A percentile compares a stretch with the other conserved stretches of the same genome.
Evolutionary conservation across 495 filamentous ascomycete genomes (phyloP).

Genomic region (Penicillium salamii): DNA sequence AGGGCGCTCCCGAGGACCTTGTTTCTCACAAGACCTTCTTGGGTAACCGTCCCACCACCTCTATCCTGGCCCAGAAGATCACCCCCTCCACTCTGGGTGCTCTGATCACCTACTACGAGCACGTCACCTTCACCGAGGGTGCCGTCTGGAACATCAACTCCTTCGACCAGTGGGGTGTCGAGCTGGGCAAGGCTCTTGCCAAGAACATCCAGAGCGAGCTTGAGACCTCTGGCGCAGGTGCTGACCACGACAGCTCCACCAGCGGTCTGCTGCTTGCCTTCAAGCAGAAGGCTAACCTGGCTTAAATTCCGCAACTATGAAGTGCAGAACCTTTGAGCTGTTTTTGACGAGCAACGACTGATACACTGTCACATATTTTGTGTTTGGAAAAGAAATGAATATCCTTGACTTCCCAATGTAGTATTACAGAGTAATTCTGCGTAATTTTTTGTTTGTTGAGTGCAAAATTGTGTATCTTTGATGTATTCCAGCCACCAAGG

Average conservation of each 20-base stretch:
- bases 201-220: conserved; percentile 83
- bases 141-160: conserved; percentile 99
- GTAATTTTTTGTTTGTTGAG: background rate
- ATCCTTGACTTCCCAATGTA: background rate
- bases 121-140: conserved; percentile 95
- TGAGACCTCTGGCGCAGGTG: conserved; percentile 67
- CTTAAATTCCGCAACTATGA: conserved; percentile 22
- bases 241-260: conserved; percentile 79
- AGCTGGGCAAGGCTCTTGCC: conserved; percentile 92
- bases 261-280: conserved; percentile 86
- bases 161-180: conserved; percentile 99
- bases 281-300: conserved; percentile 61
- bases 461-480: no score
- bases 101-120: conserved; percentile 97
- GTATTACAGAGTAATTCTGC: background rate
- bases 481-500: no score
- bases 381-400: conserved; percentile 6
- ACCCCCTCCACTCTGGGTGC: conserved; percentile 92
- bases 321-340: conserved; percentile 11
- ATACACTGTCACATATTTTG: conserved; percentile 12
- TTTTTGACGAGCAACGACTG: conserved; percentile 31
- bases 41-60: conserved; percentile 94
- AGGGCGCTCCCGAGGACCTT: conserved; percentile 79
- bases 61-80: conserved; percentile 90
- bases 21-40: conserved; percentile 99